Base-by-base conservation (phyloP, 768 basidiomycete genomes). In the Podaxis sp. region DNA sequence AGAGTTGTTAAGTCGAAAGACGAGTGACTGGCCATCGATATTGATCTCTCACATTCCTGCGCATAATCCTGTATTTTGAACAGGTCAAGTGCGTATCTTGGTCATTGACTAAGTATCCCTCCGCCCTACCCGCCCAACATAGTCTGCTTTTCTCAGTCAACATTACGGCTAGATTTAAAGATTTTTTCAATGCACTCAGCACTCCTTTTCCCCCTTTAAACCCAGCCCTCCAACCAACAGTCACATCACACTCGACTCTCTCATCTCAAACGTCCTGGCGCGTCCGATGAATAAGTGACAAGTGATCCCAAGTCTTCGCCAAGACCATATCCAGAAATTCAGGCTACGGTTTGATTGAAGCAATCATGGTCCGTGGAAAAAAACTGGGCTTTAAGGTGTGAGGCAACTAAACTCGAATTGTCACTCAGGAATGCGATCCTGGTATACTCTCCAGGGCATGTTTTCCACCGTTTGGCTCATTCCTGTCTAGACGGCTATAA, bases 401-500 rank as follows among this genome's bases (percentile, higher is more conserved):
- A 57, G 44, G 55, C 55, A 35, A 14, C 55, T 57, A 57, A 57
- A 46, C 55, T 57, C 35, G 55, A 57, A 44, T 32, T 21, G 42
- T 46, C 46, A 46, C 28, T 35, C 55, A 21, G 44, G 47, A 57
- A 47, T 57, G 27, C 55, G 42, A 47, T 57, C 44, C 55, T 57
- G 55, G 44, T 46, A 57, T 46, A n/a, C 42, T 46, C 55, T 53
- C 27, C 55, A 57, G 44, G 55, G 55, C 44, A 32, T 57, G 55
- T 57, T 57, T 27, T 57, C 32, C 28, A 57, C 55, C 42, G 1
- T 47, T 57, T 57, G 44, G 55, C 55, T 47, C 28, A 47, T 46
- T 32, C 28, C 27, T 23, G 21, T 35, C 28, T 21, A 46, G 32
- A 10, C n/a, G 28, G 27, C 32, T 46, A 46, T 47, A 57, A 47